phyloP scores from a whole-genome alignment of 495 filamentous ascomycete species.

The Thermochaetoides thermophila region DNA sequence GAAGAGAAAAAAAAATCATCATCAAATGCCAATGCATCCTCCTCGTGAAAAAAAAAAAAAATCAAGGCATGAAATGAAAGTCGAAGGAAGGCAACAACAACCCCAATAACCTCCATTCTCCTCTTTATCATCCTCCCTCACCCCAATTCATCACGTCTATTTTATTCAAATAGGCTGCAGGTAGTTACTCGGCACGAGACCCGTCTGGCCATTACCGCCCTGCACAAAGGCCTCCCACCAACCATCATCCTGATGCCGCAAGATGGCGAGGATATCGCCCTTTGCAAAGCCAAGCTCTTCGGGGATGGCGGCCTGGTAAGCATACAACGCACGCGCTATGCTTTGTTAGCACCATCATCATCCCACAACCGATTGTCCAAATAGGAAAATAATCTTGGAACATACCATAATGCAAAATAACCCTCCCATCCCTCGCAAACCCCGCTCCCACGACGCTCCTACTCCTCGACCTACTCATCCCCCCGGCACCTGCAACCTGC shows the following conservation, averaged over 20 bases:
- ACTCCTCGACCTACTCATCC: slow-evolving; percentile 43
- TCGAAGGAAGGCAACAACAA: too few species aligned
- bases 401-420: slow-evolving; percentile 88
- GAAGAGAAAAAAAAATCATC: too few species aligned
- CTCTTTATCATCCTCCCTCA: not conserved
- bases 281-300: slow-evolving; percentile 90
- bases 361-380: not conserved
- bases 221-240: slow-evolving; percentile 99
- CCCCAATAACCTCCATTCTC: not conserved
- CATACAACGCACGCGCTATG: slow-evolving; percentile 80
- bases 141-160: too few species aligned
- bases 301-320: slow-evolving; percentile 85
- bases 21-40: too few species aligned
- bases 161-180: slow-evolving; percentile 59
- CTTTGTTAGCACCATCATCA: slow-evolving; percentile 8
- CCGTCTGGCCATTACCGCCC: slow-evolving; percentile 52
- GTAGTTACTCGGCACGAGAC: slow-evolving; percentile 95
- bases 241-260: slow-evolving; percentile 88
- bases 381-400: slow-evolving; percentile 4
- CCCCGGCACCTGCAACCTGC: slow-evolving; percentile 23
- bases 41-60: too few species aligned
- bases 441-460: slow-evolving; percentile 64
- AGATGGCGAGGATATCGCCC: slow-evolving; percentile 80
- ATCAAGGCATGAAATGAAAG: too few species aligned
- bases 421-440: slow-evolving; percentile 72